A percentile compares a stretch with the other conserved stretches of the same genome.
Conservation (phyloP, 2,329 filamentous ascomycete species). For the Colletotrichum liriopes region DNA sequence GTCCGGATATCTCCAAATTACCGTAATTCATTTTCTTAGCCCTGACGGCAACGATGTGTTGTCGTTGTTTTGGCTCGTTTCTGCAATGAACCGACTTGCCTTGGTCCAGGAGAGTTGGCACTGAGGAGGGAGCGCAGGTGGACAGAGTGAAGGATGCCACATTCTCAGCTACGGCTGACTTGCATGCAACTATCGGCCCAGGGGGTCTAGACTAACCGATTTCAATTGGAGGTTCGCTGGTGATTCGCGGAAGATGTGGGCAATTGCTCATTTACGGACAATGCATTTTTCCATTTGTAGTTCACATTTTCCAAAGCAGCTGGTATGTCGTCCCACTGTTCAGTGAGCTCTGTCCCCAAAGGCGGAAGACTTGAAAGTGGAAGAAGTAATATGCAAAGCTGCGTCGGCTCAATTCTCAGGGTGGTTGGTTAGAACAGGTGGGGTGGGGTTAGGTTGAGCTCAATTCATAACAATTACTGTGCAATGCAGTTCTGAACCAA, state of each 20-base stretch:
- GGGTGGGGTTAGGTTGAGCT: background rate
- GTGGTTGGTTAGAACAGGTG: background rate
- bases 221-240: background rate
- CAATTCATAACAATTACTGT: background rate
- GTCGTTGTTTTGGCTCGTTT: no score
- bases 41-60: background rate
- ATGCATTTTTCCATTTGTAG: background rate
- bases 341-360: no score
- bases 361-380: background rate
- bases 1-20: background rate
- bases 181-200: background rate
- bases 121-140: background rate
- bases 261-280: background rate
- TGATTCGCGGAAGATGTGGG: background rate
- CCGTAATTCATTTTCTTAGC: background rate
- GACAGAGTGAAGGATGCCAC: background rate
- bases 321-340: no score
- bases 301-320: background rate
- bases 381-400: background rate
- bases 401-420: background rate
- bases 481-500: background rate
- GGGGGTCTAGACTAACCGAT: background rate
- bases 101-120: background rate
- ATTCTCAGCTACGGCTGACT: slow-evolving; percentile 2
- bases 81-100: background rate